Conservation (phyloP, 2,329 filamentous ascomycete species). For the Madurella mycetomatis region DNA sequence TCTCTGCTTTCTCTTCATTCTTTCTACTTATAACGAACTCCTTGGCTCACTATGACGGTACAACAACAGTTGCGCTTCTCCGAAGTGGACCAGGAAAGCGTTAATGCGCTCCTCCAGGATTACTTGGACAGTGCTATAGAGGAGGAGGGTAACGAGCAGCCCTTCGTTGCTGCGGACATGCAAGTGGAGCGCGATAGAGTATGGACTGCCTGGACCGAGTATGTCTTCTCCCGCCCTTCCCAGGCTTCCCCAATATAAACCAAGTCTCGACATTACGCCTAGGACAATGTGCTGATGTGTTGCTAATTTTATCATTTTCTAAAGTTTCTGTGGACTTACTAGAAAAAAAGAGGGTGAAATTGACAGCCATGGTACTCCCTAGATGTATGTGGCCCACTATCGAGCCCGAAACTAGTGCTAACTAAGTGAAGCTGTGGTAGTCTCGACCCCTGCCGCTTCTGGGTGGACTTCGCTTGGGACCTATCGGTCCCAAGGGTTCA, state of each 20-base stretch:
- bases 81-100: slow-evolving; percentile 3
- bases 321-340: slow-evolving; percentile 5
- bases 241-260: background rate
- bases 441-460: slow-evolving; percentile 2
- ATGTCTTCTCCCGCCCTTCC: slow-evolving; percentile 6
- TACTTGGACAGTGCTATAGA: slow-evolving; percentile 2
- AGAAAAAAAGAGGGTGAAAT: background rate
- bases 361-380: background rate
- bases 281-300: background rate
- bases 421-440: background rate
- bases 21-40: slow-evolving; percentile 3
- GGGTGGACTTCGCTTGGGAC: slow-evolving; percentile 3
- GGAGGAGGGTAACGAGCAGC: slow-evolving; percentile 10
- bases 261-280: background rate
- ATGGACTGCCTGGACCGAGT: slow-evolving; percentile 8
- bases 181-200: slow-evolving; percentile 10
- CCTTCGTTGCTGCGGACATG: slow-evolving; percentile 13
- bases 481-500: background rate
- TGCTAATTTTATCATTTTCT: slow-evolving; percentile 4
- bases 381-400: background rate
- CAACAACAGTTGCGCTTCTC: slow-evolving; percentile 13
- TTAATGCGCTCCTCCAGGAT: slow-evolving; percentile 10
- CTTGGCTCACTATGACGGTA: slow-evolving; percentile 1
- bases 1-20: background rate
- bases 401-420: background rate